Evolutionary conservation across 805 yeast species (phyloP), one percentile per base, ranked within the genome.

Genomic region (Torulaspora delbrueckii): DNA sequence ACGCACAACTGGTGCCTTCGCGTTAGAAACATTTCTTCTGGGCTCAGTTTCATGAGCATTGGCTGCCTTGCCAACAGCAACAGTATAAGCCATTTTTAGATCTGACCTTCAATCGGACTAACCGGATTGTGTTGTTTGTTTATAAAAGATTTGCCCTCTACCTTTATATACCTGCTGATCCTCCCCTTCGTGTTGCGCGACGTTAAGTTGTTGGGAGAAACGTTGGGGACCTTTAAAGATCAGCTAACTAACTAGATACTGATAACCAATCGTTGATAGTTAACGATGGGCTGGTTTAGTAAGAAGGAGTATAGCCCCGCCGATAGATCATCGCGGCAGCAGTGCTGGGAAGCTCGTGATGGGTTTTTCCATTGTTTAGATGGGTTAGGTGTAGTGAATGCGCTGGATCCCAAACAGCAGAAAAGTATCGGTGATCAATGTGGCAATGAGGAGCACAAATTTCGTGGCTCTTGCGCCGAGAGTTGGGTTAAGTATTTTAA

Each of bases 331-430:
- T 78, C 81, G 54, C 77, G 98, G 53, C 75, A 79, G 59, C 70
- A 73, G 48, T 91, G 99, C 70, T 93, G 98, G 98, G 91, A 82
- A 41, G 73, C 91, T 6, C 77, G 99, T 48, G 99, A 91, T 59
- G 56, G 57, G 33, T 89, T 77, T 61, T 87, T 87, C 57, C 74
- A 67, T 7, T 91, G 99, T 63, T 72, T 91, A 40, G 86, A 84
- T 54, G 71, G 68, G 39, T 75, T 84, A 57, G 68, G 76, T 13
- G 81, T 91, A 43, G 78, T 77, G 7, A 85, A 86, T 63, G 85
- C 95, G 14, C 67, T 82, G 43, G 86, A 81, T 49, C 74, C 78
- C 8, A 70, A 72, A 42, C 65, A 69, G 42, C 70, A 71, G 36
- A 59, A 62, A 5, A 65, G 66, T 25, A 79, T 87, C 34, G 73